Conservation (phyloP, 306 rosid genomes). For the Cucurbita moschata region DNA sequence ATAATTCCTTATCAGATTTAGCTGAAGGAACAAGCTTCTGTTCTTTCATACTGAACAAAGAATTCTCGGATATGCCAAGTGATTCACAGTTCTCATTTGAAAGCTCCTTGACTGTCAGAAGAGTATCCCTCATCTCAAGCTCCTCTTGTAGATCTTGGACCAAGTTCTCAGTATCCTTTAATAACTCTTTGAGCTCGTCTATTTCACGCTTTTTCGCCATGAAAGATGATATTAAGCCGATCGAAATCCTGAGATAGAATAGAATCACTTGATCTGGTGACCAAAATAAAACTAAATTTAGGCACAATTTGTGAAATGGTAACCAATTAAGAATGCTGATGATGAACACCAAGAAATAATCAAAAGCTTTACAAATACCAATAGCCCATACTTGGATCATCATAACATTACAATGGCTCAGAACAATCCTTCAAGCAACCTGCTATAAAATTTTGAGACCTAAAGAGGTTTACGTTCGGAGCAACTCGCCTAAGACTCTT, state of each 20-base stretch:
- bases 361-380: neutral
- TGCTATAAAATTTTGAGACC: too few relatives aligned
- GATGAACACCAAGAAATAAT: neutral
- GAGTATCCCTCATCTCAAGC: conserved; percentile 71
- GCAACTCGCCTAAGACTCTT: too few relatives aligned
- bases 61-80: conserved; percentile 31
- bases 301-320: neutral
- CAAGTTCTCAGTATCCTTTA: conserved; percentile 62
- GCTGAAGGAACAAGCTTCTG: conserved; percentile 24
- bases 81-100: conserved; percentile 38
- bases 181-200: conserved; percentile 34
- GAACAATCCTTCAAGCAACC: too few relatives aligned
- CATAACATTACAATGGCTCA: neutral
- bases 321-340: neutral
- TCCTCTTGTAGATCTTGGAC: conserved; percentile 90
- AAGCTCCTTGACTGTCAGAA: conserved; percentile 62
- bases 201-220: conserved; percentile 38
- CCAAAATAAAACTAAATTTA: conserved; percentile 11
- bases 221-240: conserved; percentile 51
- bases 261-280: conserved; percentile 37
- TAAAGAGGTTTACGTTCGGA: too few relatives aligned
- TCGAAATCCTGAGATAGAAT: conserved; percentile 61
- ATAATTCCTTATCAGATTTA: conserved; percentile 16
- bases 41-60: conserved; percentile 24
- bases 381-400: neutral